These are phyloP conservation scores for Atkinsonella texensis DNA, from an alignment of 2,329 filamentous ascomycete species.

Conservation along the genomic window DNA sequence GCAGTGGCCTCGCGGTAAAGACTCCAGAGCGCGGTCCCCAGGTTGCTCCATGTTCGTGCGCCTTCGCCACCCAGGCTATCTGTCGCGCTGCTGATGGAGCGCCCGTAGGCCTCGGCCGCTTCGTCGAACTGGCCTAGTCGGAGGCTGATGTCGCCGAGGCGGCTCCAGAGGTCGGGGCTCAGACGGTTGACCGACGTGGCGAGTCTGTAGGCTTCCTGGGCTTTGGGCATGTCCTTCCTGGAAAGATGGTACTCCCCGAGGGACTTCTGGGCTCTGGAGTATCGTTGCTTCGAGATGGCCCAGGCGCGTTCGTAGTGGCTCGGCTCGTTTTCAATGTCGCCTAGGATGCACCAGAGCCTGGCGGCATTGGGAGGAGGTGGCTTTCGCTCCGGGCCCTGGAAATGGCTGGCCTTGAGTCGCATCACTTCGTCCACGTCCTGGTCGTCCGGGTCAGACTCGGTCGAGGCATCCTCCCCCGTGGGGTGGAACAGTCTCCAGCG, in stretches of 20 bases:
- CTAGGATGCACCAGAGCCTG: slow-evolving; percentile 82
- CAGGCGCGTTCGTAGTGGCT: slow-evolving; percentile 75
- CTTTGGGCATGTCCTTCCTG: slow-evolving; percentile 52
- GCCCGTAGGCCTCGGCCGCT: slow-evolving; percentile 71
- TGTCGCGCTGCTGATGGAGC: slow-evolving; percentile 56
- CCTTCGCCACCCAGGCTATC: slow-evolving; percentile 67
- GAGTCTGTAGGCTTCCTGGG: slow-evolving; percentile 64
- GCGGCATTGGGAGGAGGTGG: slow-evolving; percentile 73
- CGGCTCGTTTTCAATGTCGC: slow-evolving; percentile 70
- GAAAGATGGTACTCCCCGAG: slow-evolving; percentile 69
- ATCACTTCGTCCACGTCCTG: slow-evolving; percentile 42
- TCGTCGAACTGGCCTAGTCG: slow-evolving; percentile 65
- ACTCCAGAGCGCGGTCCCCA: slow-evolving; percentile 71
- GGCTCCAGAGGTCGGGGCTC: slow-evolving; percentile 77
- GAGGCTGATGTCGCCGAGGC: slow-evolving; percentile 77
- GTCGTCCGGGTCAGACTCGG: slow-evolving; percentile 31
- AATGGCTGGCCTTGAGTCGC: slow-evolving; percentile 41
- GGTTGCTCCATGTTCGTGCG: slow-evolving; percentile 88
- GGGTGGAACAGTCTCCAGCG: slow-evolving; percentile 68
- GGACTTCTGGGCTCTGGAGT: slow-evolving; percentile 76
- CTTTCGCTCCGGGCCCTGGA: slow-evolving; percentile 49
- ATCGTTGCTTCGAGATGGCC: slow-evolving; percentile 70
- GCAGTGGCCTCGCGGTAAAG: slow-evolving; percentile 45
- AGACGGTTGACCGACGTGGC: slow-evolving; percentile 71
- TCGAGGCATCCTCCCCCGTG: slow-evolving; percentile 25